A percentile compares a stretch with the other conserved stretches of the same genome.
phyloP scores from a whole-genome alignment of 257 asterid genomes.

The Orobanche coerulescens region DNA sequence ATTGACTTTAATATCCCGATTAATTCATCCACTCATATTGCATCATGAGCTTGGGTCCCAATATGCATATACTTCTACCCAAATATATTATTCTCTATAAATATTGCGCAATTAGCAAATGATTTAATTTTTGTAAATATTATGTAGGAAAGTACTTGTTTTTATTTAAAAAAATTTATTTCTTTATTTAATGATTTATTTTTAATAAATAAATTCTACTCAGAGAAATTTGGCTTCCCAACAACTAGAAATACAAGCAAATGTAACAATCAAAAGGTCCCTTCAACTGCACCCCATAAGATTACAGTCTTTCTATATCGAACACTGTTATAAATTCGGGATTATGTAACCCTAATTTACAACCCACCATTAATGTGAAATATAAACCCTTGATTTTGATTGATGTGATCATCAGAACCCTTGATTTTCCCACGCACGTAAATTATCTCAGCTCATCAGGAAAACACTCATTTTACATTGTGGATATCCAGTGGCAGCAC shows the following conservation, averaged over 20 bases:
- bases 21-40: too few relatives aligned
- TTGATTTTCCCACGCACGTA: constrained; percentile 29
- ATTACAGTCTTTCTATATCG: constrained; percentile 23
- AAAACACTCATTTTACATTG: constrained; percentile 14
- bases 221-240: constrained; percentile 11
- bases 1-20: too few relatives aligned
- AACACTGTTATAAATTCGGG: constrained; percentile 22
- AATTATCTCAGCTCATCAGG: constrained; percentile 7
- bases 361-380: not conserved
- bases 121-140: too few relatives aligned
- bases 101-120: not conserved
- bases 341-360: constrained; percentile 17
- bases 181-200: too few relatives aligned
- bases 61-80: too few relatives aligned
- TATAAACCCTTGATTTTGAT: constrained; percentile 18
- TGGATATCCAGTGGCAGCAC: constrained; percentile 30
- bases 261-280: constrained; percentile 22
- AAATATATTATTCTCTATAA: too few relatives aligned
- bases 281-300: constrained; percentile 36
- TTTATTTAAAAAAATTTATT: too few relatives aligned
- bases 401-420: constrained; percentile 37
- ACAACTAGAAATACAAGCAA: constrained; percentile 21
- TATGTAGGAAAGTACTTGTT: too few relatives aligned
- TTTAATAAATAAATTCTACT: not conserved
- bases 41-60: too few relatives aligned